Evolutionary conservation across 1,139 yeast genomes (phyloP), one percentile per base, ranked within the genome.

Genomic region (Taphrina wiesneri): DNA sequence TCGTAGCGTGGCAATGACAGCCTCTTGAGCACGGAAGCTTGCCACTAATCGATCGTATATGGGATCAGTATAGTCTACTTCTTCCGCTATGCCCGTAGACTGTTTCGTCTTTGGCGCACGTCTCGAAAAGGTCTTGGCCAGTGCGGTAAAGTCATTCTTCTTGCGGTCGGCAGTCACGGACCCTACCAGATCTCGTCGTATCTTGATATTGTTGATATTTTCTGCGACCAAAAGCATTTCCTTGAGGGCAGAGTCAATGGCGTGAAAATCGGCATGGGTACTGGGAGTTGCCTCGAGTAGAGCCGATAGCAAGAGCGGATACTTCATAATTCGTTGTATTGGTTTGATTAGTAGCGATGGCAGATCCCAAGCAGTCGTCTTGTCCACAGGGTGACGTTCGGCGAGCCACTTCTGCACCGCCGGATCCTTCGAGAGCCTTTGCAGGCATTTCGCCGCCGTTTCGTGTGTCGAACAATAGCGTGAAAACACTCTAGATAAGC

Each of bases 331-430:
- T 39, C 82, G 71, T 69, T 79, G 82, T 17, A 79, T 79, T 1
- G 82, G 82, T 68, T 79, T 79, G 69, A 79, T 77, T 32, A 79
- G 72, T 41, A 79, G 70, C 1, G 80, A 72, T 57, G 78, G 82
- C 45, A 79, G 70, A 19, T 79, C 76, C 79, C 80, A 77, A 0
- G 81, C 80, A 1, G 74, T 75, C 1, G 81, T 78, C 26, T 54
- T 43, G 32, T 60, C 64, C n/a, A 34, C 26, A 13, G 64, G 64
- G 39, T 70, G 65, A 11, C 67, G 59, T 47, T 73, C 75, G 6
- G 67, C 54, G 9, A 77, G 70, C 80, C 79, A 77, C 28, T 62
- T 60, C 49, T 73, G 75, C 26, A 75, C 67, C 1, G 69, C 70
- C 1, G 77, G 76, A 30, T 61, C 56, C 41, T 65, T 45, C 11